Base-by-base conservation (phyloP, 2,329 filamentous ascomycete genomes). In the Pyrenophora seminiperda region DNA sequence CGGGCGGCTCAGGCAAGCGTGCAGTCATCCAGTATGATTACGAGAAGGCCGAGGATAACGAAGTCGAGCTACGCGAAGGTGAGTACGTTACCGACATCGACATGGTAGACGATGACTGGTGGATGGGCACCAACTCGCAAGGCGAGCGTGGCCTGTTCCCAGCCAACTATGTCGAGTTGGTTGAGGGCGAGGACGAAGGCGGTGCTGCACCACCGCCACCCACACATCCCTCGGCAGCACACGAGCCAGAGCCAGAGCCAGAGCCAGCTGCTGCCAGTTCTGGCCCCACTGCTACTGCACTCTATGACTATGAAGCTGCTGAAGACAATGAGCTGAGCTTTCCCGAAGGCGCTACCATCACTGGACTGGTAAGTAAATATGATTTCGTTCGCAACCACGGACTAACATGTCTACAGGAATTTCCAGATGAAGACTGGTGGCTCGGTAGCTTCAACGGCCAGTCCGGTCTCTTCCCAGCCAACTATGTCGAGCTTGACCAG, bases 391-490 rank as follows among this genome's bases (percentile, higher is more conserved):
- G 38, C 9, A 19, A 33, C 5, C 17, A 7, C 14, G 38, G 38
- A 47, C 60, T 68, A 42, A 72, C 76, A 63, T 69, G 34, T 34
- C 10, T 34, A 38, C 62, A 89, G 86, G 90, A 97, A 78, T 97
- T 97, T 75, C 94, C 94, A 2, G 94, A 97, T 66, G 93, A 97
- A 60, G 94, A 99, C 71, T 99, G 94, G 94, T 99, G 94, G 94
- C 89, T 93, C 65, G 94, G 94, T 50, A 85, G 89, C 66, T 95
- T 88, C 73, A 81, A 86, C 19, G 91, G 91, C 41, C 83, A 87
- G 50, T 83, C 83, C 22, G 94, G 94, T 54, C 81, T 99, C 37
- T 99, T 99, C 83, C 77, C 77, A 18, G 75, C 77, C 36, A 80
- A 80, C 61, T 81, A 81, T 50, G 78, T 80, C 32, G 69, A 76